Evolutionary conservation across 139 green algal species (phyloP).

Genomic region (Chlorella sorokiniana): DNA sequence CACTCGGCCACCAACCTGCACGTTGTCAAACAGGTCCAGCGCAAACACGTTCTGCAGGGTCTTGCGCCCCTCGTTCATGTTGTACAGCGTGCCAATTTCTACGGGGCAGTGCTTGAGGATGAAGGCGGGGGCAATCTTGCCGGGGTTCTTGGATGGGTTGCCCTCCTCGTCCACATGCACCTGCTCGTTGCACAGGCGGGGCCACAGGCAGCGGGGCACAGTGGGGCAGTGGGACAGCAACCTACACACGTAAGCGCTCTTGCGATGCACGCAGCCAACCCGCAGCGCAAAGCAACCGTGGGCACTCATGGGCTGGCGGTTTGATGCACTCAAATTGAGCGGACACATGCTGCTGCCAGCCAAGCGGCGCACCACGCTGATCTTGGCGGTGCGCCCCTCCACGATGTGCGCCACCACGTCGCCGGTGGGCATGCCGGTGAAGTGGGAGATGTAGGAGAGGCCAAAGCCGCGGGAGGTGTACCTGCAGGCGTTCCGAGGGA

Average conservation of each 20-base stretch:
- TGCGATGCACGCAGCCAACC: too few relatives aligned
- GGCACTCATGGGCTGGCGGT: too few relatives aligned
- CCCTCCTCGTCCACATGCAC: slow-evolving; percentile 71
- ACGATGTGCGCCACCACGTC: slow-evolving; percentile 66
- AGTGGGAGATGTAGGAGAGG: slow-evolving; percentile 64
- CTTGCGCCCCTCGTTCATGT: slow-evolving; percentile 70
- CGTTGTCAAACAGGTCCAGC: slow-evolving; percentile 82
- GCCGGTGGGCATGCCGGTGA: slow-evolving; percentile 80
- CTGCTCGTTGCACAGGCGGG: too few relatives aligned
- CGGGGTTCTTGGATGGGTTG: slow-evolving; percentile 45
- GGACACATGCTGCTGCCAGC: background rate
- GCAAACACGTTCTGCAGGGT: slow-evolving; percentile 79
- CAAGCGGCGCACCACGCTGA: slow-evolving; percentile 36
- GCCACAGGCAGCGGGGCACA: too few relatives aligned
- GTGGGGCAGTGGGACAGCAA: too few relatives aligned
- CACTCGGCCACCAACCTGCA: slow-evolving; percentile 58
- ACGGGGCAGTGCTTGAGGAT: slow-evolving; percentile 69
- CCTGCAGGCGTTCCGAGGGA: slow-evolving; percentile 27
- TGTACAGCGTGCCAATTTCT: slow-evolving; percentile 73
- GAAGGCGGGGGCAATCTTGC: slow-evolving; percentile 44
- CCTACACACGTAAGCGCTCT: too few relatives aligned
- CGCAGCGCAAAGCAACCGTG: too few relatives aligned
- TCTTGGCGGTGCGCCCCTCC: slow-evolving; percentile 58
- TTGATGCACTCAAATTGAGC: too few relatives aligned
- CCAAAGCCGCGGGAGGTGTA: slow-evolving; percentile 76